Base-by-base conservation (phyloP, 768 basidiomycete genomes). In the Kwoniella newhampshirensis region DNA sequence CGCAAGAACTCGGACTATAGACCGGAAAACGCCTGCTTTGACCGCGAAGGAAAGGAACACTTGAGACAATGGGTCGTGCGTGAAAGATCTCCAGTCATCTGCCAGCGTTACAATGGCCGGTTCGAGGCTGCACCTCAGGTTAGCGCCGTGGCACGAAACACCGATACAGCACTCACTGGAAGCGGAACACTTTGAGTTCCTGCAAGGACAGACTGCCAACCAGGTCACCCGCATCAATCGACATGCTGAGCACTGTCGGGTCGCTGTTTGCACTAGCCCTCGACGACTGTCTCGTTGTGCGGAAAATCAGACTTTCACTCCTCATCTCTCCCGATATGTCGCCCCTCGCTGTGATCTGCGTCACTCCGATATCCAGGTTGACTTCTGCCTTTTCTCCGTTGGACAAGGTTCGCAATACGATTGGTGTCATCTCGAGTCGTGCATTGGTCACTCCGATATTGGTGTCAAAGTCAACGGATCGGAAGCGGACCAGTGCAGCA, bases 371-470 rank as follows among this genome's bases (percentile, higher is more conserved):
- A 4, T 82, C 80, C n/a, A 80, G 41, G 12, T 85, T 86, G 3
- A 91, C 70, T 54, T 88, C 87, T 42, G 84, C 83, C 13, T 79
- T 68, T 41, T 75, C 73, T 26, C 85, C 84, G 7, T 85, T 85
- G 42, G 91, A 75, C 56, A 81, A 82, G 15, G 87, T 87, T 18
- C 85, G 82, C 42, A 91, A 66, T 20, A 86, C 78, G 8, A 85
- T 81, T 47, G 87, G 80, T 21, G 80, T 78, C 51, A 93, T 78
- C 57, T 85, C 81, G 25, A 96, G 78, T 26, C 82, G 83, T 45
- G 88, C 78, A 26, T 80, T 81, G 54, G 86, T 86, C 64, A 97
- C 92, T 1, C 88, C 87, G 25, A 97, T 82, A 70, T 96, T 89
- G 5, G 88, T 82, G 45, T 86, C 84, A 36, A 96, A 78, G 28